phyloP scores from a whole-genome alignment of 2,329 filamentous ascomycete genomes.

The Pezicula radicicola region DNA sequence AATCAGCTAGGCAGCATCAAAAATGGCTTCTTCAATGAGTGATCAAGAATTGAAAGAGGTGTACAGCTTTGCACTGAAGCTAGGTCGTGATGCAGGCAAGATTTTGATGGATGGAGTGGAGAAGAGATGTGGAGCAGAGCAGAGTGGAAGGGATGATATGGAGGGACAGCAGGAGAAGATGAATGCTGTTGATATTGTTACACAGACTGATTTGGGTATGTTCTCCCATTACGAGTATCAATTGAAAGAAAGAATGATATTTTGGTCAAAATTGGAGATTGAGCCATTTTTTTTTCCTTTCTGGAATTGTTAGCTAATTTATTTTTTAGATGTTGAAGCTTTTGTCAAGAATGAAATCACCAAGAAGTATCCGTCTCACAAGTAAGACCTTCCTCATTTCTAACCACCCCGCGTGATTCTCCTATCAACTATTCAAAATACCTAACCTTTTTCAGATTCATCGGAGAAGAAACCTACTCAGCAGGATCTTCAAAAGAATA shows the following conservation, averaged over 20 bases:
- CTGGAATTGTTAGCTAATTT: slow-evolving; percentile 3
- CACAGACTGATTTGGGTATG: slow-evolving; percentile 69
- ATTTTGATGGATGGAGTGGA: slow-evolving; percentile 65
- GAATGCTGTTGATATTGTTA: slow-evolving; percentile 74
- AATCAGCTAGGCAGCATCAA: neutral
- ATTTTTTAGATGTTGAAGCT: slow-evolving; percentile 59
- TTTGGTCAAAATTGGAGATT: no score
- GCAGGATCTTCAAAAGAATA: slow-evolving; percentile 66
- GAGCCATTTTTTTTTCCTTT: no score
- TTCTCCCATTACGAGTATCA: neutral
- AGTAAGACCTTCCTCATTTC: slow-evolving; percentile 40
- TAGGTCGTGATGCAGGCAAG: slow-evolving; percentile 67
- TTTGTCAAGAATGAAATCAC: slow-evolving; percentile 63
- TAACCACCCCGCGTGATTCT: neutral
- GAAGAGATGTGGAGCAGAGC: slow-evolving; percentile 33
- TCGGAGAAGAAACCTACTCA: slow-evolving; percentile 76
- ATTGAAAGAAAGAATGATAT: neutral
- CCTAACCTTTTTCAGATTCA: slow-evolving; percentile 49
- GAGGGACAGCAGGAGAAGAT: slow-evolving; percentile 58
- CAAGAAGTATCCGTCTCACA: slow-evolving; percentile 61
- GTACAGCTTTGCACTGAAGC: slow-evolving; percentile 66
- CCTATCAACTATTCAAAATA: neutral
- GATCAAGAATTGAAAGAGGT: slow-evolving; percentile 56
- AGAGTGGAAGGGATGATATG: slow-evolving; percentile 13
- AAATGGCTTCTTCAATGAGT: slow-evolving; percentile 11